phyloP scores from a whole-genome alignment of 805 yeast genomes.

The Tetrapisispora phaffii region DNA sequence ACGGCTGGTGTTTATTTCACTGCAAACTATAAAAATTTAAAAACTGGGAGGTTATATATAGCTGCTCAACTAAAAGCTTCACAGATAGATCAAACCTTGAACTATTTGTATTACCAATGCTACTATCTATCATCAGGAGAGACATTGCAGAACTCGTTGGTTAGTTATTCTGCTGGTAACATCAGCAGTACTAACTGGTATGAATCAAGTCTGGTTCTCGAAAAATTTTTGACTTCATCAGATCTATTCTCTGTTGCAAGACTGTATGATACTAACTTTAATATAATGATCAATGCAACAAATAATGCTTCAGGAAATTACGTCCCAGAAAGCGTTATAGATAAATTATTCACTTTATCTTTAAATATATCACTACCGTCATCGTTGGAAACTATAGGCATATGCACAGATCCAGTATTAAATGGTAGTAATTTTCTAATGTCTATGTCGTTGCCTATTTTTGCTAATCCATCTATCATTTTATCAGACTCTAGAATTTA shows the following conservation, averaged over 20 bases:
- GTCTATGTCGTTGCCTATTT: constrained; percentile 72
- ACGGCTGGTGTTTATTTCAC: constrained; percentile 72
- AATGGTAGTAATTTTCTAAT: constrained; percentile 42
- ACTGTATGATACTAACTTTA: constrained; percentile 52
- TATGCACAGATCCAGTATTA: constrained; percentile 55
- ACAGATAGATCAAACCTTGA: constrained; percentile 62
- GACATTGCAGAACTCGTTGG: constrained; percentile 48
- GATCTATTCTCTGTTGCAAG: constrained; percentile 54
- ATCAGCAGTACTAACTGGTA: constrained; percentile 41
- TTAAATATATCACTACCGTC: constrained; percentile 38
- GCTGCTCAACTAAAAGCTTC: constrained; percentile 75
- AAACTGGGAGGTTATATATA: constrained; percentile 64
- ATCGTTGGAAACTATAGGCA: constrained; percentile 35
- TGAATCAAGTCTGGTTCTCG: constrained; percentile 38
- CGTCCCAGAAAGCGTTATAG: constrained; percentile 27
- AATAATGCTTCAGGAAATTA: constrained; percentile 33
- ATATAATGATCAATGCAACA: constrained; percentile 36
- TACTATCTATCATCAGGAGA: constrained; percentile 55
- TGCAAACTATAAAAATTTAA: constrained; percentile 44
- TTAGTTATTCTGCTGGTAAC: constrained; percentile 64
- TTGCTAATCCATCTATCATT: constrained; percentile 60
- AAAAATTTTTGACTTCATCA: constrained; percentile 56
- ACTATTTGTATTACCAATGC: constrained; percentile 56
- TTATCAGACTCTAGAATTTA: constrained; percentile 46
- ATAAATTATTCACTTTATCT: constrained; percentile 40